Evolutionary conservation across 1,284 basidiomycete genomes (phyloP), one percentile per base, ranked within the genome.

Genomic region (Fomitopsis palustris): DNA sequence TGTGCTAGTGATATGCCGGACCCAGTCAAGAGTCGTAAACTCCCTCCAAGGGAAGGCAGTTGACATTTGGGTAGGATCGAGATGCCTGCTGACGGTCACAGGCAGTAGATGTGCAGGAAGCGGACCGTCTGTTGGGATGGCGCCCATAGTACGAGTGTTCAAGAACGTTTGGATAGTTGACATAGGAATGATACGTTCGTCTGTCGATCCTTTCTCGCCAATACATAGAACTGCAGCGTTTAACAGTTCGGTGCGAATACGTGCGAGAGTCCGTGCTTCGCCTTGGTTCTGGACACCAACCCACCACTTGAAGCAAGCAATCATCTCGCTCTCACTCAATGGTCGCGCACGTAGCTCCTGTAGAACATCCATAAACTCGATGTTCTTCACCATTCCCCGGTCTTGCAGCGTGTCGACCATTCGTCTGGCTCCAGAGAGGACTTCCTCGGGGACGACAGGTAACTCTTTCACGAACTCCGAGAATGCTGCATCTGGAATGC

Each of bases 221-320:
- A 73, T 67, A 2, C 81, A 74, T 16, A 95, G 70, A 12, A 96
- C 78, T 0, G 88, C 85, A 4, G 87, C 88, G 58, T 88, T 81
- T 8, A 96, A 73, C 6, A 96, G 78, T 61, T 90, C 80, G 2
- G 76, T 71, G 25, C 88, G 82, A 45, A 86, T 77, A 21, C 78
- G 75, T 7, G 75, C 68, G 49, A 84, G 72, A n/a, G 78, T 72
- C 23, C 71, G 64, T 47, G 72, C 70, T 25, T 74, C 73, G 29
- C 81, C 78, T 10, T 82, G 79, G 52, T 82, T 80, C 42, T 85
- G 84, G 16, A 93, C 73, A 25, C 75, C 73, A 56, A 90, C 84
- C 92, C 95, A 97, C 96, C 96, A 99, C 59, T 86, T 84, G 63
- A 98, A 78, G 72, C 93, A 96, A 4, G 87, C 87, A 21, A 88